A percentile compares a stretch with the other conserved stretches of the same genome.
Evolutionary conservation across 2,329 filamentous ascomycete species (phyloP).

Genomic region (Penicillium sp.): DNA sequence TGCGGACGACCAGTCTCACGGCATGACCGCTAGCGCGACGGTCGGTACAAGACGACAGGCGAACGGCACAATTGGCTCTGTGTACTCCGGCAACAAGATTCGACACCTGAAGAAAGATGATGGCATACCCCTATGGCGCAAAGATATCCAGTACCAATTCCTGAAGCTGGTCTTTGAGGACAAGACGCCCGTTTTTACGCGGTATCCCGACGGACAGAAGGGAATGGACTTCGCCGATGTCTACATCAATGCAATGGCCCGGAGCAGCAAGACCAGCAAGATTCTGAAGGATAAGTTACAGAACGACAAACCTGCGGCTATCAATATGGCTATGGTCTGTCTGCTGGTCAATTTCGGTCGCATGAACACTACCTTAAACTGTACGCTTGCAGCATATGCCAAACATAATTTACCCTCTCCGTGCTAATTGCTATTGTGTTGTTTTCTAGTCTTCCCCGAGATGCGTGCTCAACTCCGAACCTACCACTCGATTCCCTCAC

Average conservation of each 20-base stretch:
- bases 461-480: slow-evolving; percentile 97
- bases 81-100: slow-evolving; percentile 61
- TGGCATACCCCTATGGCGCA: slow-evolving; percentile 57
- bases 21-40: slow-evolving; percentile 32
- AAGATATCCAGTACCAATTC: slow-evolving; percentile 60
- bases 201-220: slow-evolving; percentile 73
- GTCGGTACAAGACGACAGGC: slow-evolving; percentile 52
- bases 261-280: slow-evolving; percentile 98
- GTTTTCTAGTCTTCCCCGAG: slow-evolving; percentile 76
- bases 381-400: slow-evolving; percentile 45
- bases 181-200: slow-evolving; percentile 66
- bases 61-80: slow-evolving; percentile 57
- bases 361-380: slow-evolving; percentile 98
- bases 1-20: slow-evolving; percentile 32
- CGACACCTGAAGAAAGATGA: slow-evolving; percentile 60
- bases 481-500: slow-evolving; percentile 92
- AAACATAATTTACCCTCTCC: background rate
- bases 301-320: slow-evolving; percentile 80
- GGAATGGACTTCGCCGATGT: slow-evolving; percentile 77
- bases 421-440: slow-evolving; percentile 2
- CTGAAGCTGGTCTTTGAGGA: slow-evolving; percentile 56
- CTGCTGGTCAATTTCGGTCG: slow-evolving; percentile 90
- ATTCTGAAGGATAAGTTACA: slow-evolving; percentile 93
- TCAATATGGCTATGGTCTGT: slow-evolving; percentile 99
- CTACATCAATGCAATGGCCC: slow-evolving; percentile 96